Conservation (phyloP, 169 alveolate genomes). For the Eimeria sp. region DNA sequence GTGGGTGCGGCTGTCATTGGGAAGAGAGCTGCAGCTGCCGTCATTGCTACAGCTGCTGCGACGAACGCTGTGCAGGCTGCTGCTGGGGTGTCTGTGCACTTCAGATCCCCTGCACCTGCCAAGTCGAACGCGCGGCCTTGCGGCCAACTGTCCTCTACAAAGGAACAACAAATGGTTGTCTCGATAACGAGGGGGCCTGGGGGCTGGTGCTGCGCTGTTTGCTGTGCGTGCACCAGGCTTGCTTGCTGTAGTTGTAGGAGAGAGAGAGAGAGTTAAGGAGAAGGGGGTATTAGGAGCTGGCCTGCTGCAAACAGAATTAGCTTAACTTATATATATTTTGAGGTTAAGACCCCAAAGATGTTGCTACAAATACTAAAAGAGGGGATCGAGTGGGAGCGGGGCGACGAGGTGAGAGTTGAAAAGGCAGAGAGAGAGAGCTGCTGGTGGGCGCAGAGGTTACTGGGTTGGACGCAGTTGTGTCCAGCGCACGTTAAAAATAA, state of each 20-base stretch:
- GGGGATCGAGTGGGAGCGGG: neutral
- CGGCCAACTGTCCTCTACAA: neutral
- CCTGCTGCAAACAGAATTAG: neutral
- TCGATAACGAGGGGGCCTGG: neutral
- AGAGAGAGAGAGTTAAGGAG: neutral
- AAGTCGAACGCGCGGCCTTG: neutral
- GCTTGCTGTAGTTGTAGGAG: neutral
- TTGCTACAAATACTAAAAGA: neutral
- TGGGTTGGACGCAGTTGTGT: neutral
- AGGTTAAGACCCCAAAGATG: neutral
- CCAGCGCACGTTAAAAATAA: slow-evolving; percentile 1
- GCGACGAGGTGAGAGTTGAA: neutral
- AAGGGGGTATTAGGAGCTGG: neutral
- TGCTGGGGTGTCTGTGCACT: slow-evolving; percentile 21
- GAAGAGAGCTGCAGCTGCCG: slow-evolving; percentile 63
- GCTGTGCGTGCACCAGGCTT: neutral
- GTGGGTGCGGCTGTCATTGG: slow-evolving; percentile 57
- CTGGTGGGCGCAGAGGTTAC: neutral
- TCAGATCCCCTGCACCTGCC: slow-evolving; percentile 1
- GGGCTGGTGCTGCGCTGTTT: neutral
- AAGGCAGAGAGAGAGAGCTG: neutral
- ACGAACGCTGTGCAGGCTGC: neutral
- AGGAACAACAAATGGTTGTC: neutral
- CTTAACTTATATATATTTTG: neutral
- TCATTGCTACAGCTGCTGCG: slow-evolving; percentile 20